Evolutionary conservation across 176 grass and related monocot genomes (phyloP), one percentile per base, ranked within the genome.

Genomic region (Carex pumila): DNA sequence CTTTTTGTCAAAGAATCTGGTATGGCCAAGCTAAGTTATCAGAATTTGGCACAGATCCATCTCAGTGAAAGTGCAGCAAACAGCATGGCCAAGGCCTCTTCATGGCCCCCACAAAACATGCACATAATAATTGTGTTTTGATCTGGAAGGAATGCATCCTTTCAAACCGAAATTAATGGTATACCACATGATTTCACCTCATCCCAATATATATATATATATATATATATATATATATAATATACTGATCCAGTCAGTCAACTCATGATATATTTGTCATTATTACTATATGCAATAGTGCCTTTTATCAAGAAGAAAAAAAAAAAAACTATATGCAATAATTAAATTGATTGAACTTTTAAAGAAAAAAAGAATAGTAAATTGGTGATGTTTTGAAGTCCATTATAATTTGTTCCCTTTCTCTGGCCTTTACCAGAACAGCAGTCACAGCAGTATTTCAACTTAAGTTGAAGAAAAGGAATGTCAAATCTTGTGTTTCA

Each of bases 1-100:
- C 72, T 56, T 77, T 34, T 56, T 77, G 72, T 77, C 72, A 77
- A 77, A 77, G 50, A 55, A 76, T 76, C 45, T 76, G 72, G 72
- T 22, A 55, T 76, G 72, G 72, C 72, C 72, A 76, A 76, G 72
- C 47, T 32, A 15, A 31, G 45, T 50, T 76, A 54, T 54, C 72
- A 76, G 47, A 30, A 73, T 12, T 25, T 25, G 18, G 53, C 71
- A 74, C 71, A 47, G 45, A 74, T 74, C 71, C 22, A 77, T 12
- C 22, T 56, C 50, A 77, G 72, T 77, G 72, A 56, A 77, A 77
- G 72, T 77, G 49, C 72, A 56, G 72, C 5, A 18, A 56, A 30
- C 50, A 56, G 72, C 72, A 77, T 77, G 72, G 72, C 72, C 55
- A 77, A 77, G 50, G 22, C 5, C 5, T 56, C 72, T 77, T 55